Evolutionary conservation across 306 rosid genomes (phyloP).

Genomic region (Corylus avellana): DNA sequence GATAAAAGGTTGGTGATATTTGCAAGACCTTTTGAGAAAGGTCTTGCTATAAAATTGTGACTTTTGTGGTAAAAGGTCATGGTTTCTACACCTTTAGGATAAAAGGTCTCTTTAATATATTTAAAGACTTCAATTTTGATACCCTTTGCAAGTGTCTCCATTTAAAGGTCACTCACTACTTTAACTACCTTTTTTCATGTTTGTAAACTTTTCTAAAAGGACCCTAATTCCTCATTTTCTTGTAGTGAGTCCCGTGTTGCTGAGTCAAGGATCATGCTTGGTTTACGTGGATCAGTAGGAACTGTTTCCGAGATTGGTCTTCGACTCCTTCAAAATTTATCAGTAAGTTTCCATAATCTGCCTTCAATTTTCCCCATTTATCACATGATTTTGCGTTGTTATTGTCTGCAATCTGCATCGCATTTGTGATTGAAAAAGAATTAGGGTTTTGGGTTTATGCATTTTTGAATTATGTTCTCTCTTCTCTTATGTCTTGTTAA

Average conservation of each 20-base stretch:
- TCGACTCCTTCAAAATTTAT: slow-evolving; percentile 44
- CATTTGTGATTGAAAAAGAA: background rate
- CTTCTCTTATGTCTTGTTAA: background rate
- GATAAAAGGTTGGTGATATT: too few relatives aligned
- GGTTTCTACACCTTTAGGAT: too few relatives aligned
- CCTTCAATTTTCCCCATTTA: background rate
- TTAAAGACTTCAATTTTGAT: too few relatives aligned
- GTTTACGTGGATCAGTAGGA: slow-evolving; percentile 9
- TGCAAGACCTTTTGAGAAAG: too few relatives aligned
- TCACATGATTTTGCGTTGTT: background rate
- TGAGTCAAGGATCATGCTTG: background rate
- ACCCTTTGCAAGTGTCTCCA: too few relatives aligned
- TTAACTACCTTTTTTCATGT: too few relatives aligned
- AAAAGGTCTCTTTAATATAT: too few relatives aligned
- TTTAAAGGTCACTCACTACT: too few relatives aligned
- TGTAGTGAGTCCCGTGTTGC: background rate
- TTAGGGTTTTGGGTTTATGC: background rate
- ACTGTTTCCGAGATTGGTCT: slow-evolving; percentile 34
- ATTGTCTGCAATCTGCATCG: background rate
- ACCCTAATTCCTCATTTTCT: too few relatives aligned
- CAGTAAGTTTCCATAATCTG: slow-evolving; percentile 32
- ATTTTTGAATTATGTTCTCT: background rate
- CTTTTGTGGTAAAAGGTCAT: too few relatives aligned
- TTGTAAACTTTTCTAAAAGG: too few relatives aligned
- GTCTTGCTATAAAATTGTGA: too few relatives aligned